These are phyloP conservation scores for Plasmodium gallinaceum DNA, from an alignment of 169 alveolate species.

Conservation along the genomic window DNA sequence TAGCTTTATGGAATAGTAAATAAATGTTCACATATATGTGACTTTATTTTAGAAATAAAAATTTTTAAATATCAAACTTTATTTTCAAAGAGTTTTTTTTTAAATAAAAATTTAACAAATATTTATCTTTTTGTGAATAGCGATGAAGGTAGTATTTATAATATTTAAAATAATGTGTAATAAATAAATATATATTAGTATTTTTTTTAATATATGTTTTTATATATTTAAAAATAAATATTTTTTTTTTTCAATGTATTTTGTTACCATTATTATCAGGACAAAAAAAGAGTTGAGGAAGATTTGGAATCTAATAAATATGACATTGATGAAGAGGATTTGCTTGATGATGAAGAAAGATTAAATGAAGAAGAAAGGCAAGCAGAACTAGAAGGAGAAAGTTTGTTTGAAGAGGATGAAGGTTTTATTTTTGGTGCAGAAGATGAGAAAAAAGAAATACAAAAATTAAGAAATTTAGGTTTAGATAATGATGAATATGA, in stretches of 20 bases:
- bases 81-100: neutral
- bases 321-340: conserved; percentile 86
- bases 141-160: conserved; percentile 46
- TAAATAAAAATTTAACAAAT: neutral
- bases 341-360: conserved; percentile 81
- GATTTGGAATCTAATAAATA: conserved; percentile 81
- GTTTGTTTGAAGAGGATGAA: conserved; percentile 84
- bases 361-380: conserved; percentile 84
- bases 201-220: neutral
- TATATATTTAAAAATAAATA: neutral
- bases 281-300: conserved; percentile 42
- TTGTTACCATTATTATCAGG: conserved; percentile 16
- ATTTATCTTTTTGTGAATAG: conserved; percentile 8
- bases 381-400: conserved; percentile 86
- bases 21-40: too few relatives aligned
- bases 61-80: too few relatives aligned
- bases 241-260: too few relatives aligned
- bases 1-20: too few relatives aligned
- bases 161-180: conserved; percentile 6
- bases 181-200: conserved; percentile 1
- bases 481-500: conserved; percentile 88
- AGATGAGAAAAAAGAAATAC: conserved; percentile 83
- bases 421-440: conserved; percentile 87
- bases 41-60: too few relatives aligned
- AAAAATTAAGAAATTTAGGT: conserved; percentile 85